These are phyloP conservation scores for Diaporthe ampelina DNA, from an alignment of 2,329 filamentous ascomycete species.

Conservation along the genomic window DNA sequence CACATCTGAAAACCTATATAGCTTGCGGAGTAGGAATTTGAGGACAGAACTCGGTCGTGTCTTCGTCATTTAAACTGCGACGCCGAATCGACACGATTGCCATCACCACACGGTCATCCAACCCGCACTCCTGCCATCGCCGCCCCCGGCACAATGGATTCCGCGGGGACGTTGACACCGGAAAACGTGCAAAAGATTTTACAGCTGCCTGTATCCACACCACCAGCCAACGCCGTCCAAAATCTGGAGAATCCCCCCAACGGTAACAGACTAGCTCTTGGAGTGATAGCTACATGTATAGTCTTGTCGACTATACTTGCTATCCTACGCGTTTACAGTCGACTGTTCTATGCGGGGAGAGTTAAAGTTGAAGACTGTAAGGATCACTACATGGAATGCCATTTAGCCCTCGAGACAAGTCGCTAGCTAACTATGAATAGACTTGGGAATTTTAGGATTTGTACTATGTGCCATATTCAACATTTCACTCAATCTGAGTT, in stretches of 20 bases:
- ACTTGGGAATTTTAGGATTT: not conserved
- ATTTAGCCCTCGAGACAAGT: no score
- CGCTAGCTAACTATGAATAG: not conserved
- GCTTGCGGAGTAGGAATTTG: not conserved
- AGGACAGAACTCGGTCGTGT: not conserved
- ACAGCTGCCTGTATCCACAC: not conserved
- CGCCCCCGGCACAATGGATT: not conserved
- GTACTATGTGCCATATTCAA: not conserved
- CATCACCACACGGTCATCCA: no score
- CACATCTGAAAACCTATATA: not conserved
- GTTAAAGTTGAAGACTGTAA: not conserved
- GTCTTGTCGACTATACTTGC: not conserved
- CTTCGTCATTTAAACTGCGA: not conserved
- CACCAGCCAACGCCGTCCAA: not conserved
- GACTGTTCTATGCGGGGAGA: not conserved
- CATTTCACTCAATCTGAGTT: not conserved
- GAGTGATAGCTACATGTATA: not conserved
- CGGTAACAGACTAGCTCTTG: not conserved
- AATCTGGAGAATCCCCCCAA: not conserved
- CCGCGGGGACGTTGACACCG: not conserved
- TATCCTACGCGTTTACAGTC: not conserved
- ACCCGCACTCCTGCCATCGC: no score
- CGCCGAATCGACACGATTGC: not conserved
- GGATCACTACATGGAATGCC: no score
- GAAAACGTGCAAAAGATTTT: not conserved